Evolutionary conservation across 1,139 yeast species (phyloP).

Genomic region (Candida glucosophila): DNA sequence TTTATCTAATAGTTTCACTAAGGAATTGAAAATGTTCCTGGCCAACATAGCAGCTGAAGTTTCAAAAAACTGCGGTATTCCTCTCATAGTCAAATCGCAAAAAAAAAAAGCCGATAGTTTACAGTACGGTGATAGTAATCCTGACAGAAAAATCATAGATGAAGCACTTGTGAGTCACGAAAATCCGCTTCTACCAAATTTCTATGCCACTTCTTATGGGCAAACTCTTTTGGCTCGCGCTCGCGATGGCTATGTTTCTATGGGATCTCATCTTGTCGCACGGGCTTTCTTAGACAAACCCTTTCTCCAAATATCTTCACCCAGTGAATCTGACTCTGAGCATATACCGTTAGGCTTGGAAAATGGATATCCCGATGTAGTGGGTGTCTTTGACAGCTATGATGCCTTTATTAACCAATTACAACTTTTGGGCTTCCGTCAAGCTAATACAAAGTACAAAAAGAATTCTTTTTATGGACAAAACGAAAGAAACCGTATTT

Average conservation of each 20-base stretch:
- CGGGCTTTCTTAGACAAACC: slow-evolving; percentile 16
- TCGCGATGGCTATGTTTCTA: slow-evolving; percentile 24
- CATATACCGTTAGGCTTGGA: slow-evolving; percentile 18
- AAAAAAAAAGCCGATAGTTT: slow-evolving; percentile 5
- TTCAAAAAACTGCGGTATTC: slow-evolving; percentile 15
- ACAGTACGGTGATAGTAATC: slow-evolving; percentile 2
- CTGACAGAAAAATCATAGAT: too few relatives aligned
- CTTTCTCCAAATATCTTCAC: too few relatives aligned
- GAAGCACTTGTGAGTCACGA: slow-evolving; percentile 28
- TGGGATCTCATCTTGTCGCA: slow-evolving; percentile 25
- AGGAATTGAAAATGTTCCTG: slow-evolving; percentile 19
- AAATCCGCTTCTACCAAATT: slow-evolving; percentile 28
- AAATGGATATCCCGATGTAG: slow-evolving; percentile 19
- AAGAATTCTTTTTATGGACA: background rate
- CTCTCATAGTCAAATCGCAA: slow-evolving; percentile 18
- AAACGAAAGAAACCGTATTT: slow-evolving; percentile 3
- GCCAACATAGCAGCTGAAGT: slow-evolving; percentile 18
- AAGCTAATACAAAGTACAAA: slow-evolving; percentile 4
- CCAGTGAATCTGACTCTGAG: slow-evolving; percentile 2
- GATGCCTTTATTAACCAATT: slow-evolving; percentile 29
- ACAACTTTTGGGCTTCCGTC: slow-evolving; percentile 24
- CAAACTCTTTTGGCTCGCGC: slow-evolving; percentile 32
- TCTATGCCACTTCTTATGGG: slow-evolving; percentile 22
- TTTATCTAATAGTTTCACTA: too few relatives aligned
- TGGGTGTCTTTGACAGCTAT: slow-evolving; percentile 13